phyloP scores from a whole-genome alignment of 2,329 filamentous ascomycete genomes.

The Furcasterigmium furcatum region DNA sequence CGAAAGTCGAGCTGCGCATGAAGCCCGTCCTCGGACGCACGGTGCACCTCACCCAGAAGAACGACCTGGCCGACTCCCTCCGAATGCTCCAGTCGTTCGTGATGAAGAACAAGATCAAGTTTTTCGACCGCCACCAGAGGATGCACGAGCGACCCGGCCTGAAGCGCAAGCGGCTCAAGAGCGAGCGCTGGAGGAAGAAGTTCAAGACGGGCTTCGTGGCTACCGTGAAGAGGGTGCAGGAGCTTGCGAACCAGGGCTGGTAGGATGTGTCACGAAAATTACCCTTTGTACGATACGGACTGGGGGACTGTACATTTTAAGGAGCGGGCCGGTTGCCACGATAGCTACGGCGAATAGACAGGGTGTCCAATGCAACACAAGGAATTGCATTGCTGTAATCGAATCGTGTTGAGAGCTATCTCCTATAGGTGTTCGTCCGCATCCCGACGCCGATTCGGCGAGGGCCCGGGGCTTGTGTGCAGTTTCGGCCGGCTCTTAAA shows the following conservation, averaged over 20 bases:
- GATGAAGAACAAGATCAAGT: constrained; percentile 52
- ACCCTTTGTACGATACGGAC: too few species aligned
- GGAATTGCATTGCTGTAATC: background rate
- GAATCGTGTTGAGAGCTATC: background rate
- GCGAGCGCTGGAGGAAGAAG: constrained; percentile 64
- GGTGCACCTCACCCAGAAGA: constrained; percentile 33
- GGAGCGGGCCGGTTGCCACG: background rate
- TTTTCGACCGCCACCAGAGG: constrained; percentile 50
- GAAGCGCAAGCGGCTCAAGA: constrained; percentile 72
- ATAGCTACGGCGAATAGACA: background rate
- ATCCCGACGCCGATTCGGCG: constrained; percentile 28
- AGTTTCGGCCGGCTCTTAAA: constrained; percentile 84
- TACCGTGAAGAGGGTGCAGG: constrained; percentile 60
- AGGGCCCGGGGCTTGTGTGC: constrained; percentile 66
- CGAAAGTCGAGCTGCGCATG: constrained; percentile 28
- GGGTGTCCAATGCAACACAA: background rate
- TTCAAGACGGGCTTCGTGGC: constrained; percentile 69
- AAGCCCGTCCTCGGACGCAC: constrained; percentile 41
- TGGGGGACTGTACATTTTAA: background rate
- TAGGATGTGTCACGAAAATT: too few species aligned
- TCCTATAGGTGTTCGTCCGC: constrained; percentile 4
- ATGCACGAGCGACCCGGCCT: constrained; percentile 74
- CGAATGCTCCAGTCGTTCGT: constrained; percentile 34
- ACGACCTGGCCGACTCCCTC: constrained; percentile 44
- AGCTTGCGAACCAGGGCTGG: constrained; percentile 78